A percentile compares a stretch with the other conserved stretches of the same genome.
Conservation (phyloP, 1,284 basidiomycete species). For the Leccinum olivaceoglutinosum region DNA sequence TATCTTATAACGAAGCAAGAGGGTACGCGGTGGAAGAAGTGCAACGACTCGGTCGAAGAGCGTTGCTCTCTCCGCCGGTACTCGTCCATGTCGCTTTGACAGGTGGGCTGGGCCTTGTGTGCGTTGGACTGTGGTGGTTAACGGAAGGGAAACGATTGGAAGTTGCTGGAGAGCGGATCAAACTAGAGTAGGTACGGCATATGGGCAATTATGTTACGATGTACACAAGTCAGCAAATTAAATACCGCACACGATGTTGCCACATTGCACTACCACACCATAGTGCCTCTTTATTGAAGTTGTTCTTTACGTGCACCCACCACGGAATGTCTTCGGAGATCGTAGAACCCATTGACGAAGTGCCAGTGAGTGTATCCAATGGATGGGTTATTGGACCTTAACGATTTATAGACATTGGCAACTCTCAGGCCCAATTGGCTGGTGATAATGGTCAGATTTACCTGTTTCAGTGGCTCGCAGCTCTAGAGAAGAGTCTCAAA, state of each 20-base stretch:
- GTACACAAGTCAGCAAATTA: background rate
- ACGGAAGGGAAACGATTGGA: constrained; percentile 24
- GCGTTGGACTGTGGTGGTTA: constrained; percentile 44
- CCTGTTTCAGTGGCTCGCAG: constrained; percentile 77
- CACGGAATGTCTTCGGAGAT: constrained; percentile 24
- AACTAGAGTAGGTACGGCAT: constrained; percentile 17
- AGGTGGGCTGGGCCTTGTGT: constrained; percentile 34
- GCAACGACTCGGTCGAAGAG: constrained; percentile 22
- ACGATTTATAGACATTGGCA: constrained; percentile 12
- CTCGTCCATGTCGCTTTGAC: constrained; percentile 40
- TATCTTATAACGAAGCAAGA: constrained; percentile 24
- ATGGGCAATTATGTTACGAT: background rate
- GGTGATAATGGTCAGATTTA: constrained; percentile 79
- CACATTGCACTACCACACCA: constrained; percentile 20
- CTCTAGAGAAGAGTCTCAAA: constrained; percentile 55
- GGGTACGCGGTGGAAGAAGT: constrained; percentile 23
- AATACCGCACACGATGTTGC: background rate
- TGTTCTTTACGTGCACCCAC: constrained; percentile 4
- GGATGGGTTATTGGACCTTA: background rate
- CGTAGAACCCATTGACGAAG: constrained; percentile 30
- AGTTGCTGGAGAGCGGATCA: constrained; percentile 16
- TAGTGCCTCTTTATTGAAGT: background rate
- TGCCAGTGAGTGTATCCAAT: constrained; percentile 14
- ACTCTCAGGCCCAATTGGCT: constrained; percentile 54
- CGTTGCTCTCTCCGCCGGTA: constrained; percentile 30